These are phyloP conservation scores for Phylloporus rhodoxanthus DNA, from an alignment of 768 basidiomycete genomes.

Conservation along the genomic window DNA sequence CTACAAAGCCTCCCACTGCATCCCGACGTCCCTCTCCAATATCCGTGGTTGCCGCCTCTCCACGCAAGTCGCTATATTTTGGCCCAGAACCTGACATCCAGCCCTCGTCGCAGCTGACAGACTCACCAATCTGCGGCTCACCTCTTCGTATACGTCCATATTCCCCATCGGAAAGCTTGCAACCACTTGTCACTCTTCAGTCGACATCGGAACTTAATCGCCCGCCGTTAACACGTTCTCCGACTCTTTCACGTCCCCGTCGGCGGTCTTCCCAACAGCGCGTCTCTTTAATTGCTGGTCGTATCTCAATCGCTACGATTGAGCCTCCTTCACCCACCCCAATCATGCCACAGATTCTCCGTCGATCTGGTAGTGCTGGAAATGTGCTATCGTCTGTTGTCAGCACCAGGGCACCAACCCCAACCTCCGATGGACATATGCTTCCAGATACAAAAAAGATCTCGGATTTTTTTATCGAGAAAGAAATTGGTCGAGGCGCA, in stretches of 20 bases:
- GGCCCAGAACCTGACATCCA: slow-evolving; percentile 26
- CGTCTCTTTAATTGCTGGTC: slow-evolving; percentile 77
- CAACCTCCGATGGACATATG: slow-evolving; percentile 31
- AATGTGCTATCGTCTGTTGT: slow-evolving; percentile 56
- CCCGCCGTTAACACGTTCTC: slow-evolving; percentile 39
- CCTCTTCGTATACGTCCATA: slow-evolving; percentile 33
- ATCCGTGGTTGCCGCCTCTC: slow-evolving; percentile 12
- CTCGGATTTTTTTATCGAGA: slow-evolving; percentile 78
- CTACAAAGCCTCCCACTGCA: slow-evolving; percentile 7
- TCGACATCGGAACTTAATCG: slow-evolving; percentile 19
- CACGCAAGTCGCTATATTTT: slow-evolving; percentile 24
- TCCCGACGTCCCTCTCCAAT: slow-evolving; percentile 11
- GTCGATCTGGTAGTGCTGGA: slow-evolving; percentile 56
- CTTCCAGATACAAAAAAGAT: slow-evolving; percentile 62
- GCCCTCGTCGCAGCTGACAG: slow-evolving; percentile 24
- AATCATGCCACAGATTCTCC: slow-evolving; percentile 54
- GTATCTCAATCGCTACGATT: slow-evolving; percentile 70
- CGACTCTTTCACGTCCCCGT: slow-evolving; percentile 59
- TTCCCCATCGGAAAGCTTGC: slow-evolving; percentile 24
- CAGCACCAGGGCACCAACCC: slow-evolving; percentile 62
- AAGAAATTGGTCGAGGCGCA: slow-evolving; percentile 88
- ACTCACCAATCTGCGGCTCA: slow-evolving; percentile 25
- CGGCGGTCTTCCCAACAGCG: slow-evolving; percentile 79
- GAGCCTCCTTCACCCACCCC: slow-evolving; percentile 67
- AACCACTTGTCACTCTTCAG: slow-evolving; percentile 19